Percentiles rank a stretch among this genome's conserved stretches.
These are phyloP conservation scores for Cyberlindnera misumaiensis DNA, from an alignment of 805 yeast species.

Conservation along the genomic window DNA sequence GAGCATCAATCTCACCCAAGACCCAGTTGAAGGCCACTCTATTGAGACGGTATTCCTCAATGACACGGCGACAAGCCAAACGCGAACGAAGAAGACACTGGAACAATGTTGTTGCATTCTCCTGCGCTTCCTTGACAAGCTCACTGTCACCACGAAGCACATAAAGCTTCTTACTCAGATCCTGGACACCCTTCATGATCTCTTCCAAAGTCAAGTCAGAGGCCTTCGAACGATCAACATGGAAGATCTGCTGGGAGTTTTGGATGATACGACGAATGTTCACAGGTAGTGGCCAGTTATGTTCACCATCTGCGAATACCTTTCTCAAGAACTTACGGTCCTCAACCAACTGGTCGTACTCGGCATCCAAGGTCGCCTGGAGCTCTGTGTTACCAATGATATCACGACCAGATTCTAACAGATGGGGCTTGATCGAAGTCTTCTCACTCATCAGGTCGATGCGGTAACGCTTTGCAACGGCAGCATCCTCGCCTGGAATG, in stretches of 20 bases:
- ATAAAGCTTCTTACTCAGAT: slow-evolving; percentile 55
- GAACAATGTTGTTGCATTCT: slow-evolving; percentile 83
- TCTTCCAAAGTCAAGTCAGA: slow-evolving; percentile 85
- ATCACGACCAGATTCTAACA: slow-evolving; percentile 84
- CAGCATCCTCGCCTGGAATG: slow-evolving; percentile 83
- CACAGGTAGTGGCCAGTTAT: slow-evolving; percentile 96
- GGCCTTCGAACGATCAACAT: slow-evolving; percentile 82
- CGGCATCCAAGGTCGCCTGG: slow-evolving; percentile 77
- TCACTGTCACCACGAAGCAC: slow-evolving; percentile 80
- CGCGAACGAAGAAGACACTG: slow-evolving; percentile 91
- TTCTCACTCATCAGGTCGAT: slow-evolving; percentile 78
- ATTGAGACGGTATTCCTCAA: slow-evolving; percentile 84
- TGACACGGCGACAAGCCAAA: slow-evolving; percentile 81
- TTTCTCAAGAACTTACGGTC: slow-evolving; percentile 80
- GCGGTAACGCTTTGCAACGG: slow-evolving; percentile 78
- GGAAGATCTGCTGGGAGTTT: slow-evolving; percentile 96
- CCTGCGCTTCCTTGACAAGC: slow-evolving; percentile 78
- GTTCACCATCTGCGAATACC: slow-evolving; percentile 90
- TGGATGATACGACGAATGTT: slow-evolving; percentile 93
- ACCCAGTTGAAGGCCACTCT: slow-evolving; percentile 93
- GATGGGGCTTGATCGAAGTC: slow-evolving; percentile 56
- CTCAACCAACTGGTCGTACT: slow-evolving; percentile 64
- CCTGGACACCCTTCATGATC: slow-evolving; percentile 64
- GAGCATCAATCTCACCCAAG: slow-evolving; percentile 87
- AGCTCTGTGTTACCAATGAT: slow-evolving; percentile 83